Evolutionary conservation across 2,329 filamentous ascomycete genomes (phyloP).

Genomic region (Aureobasidium mangrovei): DNA sequence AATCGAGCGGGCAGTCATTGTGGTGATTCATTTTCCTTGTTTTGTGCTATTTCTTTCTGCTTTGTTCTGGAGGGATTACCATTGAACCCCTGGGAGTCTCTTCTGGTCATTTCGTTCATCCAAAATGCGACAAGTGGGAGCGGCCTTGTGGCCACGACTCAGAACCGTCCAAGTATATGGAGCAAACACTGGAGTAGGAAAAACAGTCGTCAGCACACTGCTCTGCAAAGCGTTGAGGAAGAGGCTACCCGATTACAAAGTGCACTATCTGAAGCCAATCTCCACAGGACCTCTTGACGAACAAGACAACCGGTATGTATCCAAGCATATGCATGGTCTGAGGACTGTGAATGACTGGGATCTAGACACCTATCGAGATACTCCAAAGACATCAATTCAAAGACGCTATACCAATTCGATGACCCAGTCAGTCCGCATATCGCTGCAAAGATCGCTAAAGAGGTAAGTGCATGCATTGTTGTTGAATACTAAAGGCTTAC

Average conservation of each 20-base stretch:
- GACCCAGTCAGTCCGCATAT: slow-evolving; percentile 71
- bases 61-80: too few relatives aligned
- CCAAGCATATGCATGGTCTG: neutral
- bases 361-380: slow-evolving; percentile 55
- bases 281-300: slow-evolving; percentile 65
- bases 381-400: slow-evolving; percentile 47
- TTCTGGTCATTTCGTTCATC: too few relatives aligned
- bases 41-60: too few relatives aligned
- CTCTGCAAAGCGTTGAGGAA: slow-evolving; percentile 54
- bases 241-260: slow-evolving; percentile 38
- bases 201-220: slow-evolving; percentile 69
- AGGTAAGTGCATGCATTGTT: neutral
- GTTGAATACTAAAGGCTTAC: neutral
- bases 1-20: too few relatives aligned
- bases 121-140: slow-evolving; percentile 38
- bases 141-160: slow-evolving; percentile 59
- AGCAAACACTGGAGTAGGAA: slow-evolving; percentile 77
- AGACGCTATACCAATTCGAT: slow-evolving; percentile 61
- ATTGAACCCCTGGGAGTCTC: too few relatives aligned
- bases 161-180: slow-evolving; percentile 69
- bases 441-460: slow-evolving; percentile 43
- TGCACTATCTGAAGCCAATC: slow-evolving; percentile 69
- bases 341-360: slow-evolving; percentile 7
- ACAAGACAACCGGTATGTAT: slow-evolving; percentile 57
- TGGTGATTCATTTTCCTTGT: too few relatives aligned